Evolutionary conservation across 495 filamentous ascomycete species (phyloP), one percentile per base, ranked within the genome.

Genomic region (Lindgomyces ingoldianus): DNA sequence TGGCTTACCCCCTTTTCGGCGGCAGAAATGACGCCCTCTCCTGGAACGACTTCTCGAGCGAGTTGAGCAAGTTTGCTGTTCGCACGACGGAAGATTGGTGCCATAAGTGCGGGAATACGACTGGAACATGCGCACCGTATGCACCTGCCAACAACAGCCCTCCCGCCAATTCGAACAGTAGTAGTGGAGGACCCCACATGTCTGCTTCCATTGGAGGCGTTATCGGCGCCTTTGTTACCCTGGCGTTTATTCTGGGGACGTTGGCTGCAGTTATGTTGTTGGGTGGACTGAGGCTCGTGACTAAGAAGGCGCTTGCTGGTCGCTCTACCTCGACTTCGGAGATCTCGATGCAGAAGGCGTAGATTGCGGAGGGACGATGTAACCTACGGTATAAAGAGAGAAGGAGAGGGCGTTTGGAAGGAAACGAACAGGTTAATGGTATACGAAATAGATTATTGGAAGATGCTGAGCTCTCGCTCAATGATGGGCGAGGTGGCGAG

Each of bases 51-150:
- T 96, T 96, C 77, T 71, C 72, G 2, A 64, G 67, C 0, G 76
- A 82, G 62, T 83, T 94, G 77, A 72, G 77, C 56, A 79, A 81
- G 39, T 82, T 91, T 69, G 78, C 89, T 1, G 71, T 93, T 50
- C 75, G 75, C 0, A 80, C 81, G 19, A 82, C 81, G 11, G 70
- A 79, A 33, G 77, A 85, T 22, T 96, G 91, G 91, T 96, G 91
- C 72, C 53, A 67, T 0, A 72, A 75, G 42, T 96, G 91, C 69
- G 83, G 83, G n/a, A 84, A 87, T 47, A 77, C 76, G 0, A 83
- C 82, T 1, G 78, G 82, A 0, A 78, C 84, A 36, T 95, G 91
- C 70, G 77, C 82, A 10, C 77, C 74, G 3, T 75, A 76, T 19
- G 59, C 74, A 16, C 52, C 54, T 19, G 33, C 29, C 11, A 42